A percentile compares a stretch with the other conserved stretches of the same genome.
phyloP scores from a whole-genome alignment of 768 basidiomycete species.

The Cystofilobasidium macerans region DNA sequence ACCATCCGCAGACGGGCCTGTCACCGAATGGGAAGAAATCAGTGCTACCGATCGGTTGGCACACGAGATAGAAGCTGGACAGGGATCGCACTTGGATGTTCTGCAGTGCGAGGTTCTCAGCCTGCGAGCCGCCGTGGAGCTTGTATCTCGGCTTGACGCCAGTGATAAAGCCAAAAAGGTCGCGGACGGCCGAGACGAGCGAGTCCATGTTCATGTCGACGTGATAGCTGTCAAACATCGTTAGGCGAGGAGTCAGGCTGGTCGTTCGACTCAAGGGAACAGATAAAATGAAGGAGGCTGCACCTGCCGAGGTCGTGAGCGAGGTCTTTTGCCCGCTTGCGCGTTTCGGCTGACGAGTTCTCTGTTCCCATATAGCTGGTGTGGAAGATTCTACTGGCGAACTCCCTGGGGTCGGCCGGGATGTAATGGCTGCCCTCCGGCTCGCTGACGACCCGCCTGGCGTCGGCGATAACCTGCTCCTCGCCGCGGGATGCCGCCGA shows the following conservation, averaged over 20 bases:
- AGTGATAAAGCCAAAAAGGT: conserved; percentile 74
- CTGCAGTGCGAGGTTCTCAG: conserved; percentile 92
- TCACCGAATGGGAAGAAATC: not conserved
- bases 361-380: conserved; percentile 99
- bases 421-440: conserved; percentile 67
- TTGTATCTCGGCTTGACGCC: conserved; percentile 61
- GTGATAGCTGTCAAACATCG: conserved; percentile 57
- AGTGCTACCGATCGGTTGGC: not conserved
- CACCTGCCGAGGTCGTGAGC: conserved; percentile 83
- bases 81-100: conserved; percentile 66
- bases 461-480: conserved; percentile 77
- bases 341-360: conserved; percentile 80
- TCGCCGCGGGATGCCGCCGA: conserved; percentile 59
- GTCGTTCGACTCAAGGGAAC: not conserved
- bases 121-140: conserved; percentile 69
- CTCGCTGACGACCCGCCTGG: conserved; percentile 77
- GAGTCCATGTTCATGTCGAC: conserved; percentile 92
- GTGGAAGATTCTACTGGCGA: conserved; percentile 78
- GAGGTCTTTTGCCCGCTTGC: conserved; percentile 72
- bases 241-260: not conserved
- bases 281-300: conserved; percentile 16
- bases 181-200: conserved; percentile 69
- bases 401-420: conserved; percentile 77
- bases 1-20: conserved; percentile 92
- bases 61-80: not conserved